These are phyloP conservation scores for Leccinum rimulosum DNA, from an alignment of 768 basidiomycete genomes.

Conservation along the genomic window DNA sequence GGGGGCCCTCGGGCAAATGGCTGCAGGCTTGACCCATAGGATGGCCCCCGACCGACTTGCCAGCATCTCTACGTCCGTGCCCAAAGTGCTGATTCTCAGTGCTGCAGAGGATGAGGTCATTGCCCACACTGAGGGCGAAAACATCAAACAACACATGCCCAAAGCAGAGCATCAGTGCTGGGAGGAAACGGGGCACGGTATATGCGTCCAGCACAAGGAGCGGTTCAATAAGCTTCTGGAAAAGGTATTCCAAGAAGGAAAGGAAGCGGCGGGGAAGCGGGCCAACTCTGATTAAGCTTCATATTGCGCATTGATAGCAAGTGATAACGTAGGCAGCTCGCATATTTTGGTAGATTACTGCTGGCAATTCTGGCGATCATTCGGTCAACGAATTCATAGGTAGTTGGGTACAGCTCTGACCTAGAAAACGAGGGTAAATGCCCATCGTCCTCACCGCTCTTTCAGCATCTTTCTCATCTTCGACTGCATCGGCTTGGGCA, in stretches of 20 bases:
- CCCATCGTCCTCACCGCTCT: constrained; percentile 24
- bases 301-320: not conserved
- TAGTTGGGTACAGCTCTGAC: constrained; percentile 1
- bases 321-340: not conserved
- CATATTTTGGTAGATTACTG: not conserved
- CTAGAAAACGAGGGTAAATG: not conserved
- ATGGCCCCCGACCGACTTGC: constrained; percentile 49
- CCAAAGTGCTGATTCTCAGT: constrained; percentile 66
- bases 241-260: constrained; percentile 53
- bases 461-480: constrained; percentile 41
- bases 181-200: constrained; percentile 62
- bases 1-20: constrained; percentile 73
- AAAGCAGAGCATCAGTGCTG: constrained; percentile 56
- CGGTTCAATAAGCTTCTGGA: constrained; percentile 59
- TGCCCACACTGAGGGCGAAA: constrained; percentile 44
- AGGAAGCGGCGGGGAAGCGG: not conserved
- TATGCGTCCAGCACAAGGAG: constrained; percentile 47
- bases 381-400: not conserved
- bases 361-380: not conserved
- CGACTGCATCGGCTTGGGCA: constrained; percentile 36
- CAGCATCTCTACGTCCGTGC: constrained; percentile 50
- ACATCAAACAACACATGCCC: constrained; percentile 56
- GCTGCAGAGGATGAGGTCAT: constrained; percentile 68
- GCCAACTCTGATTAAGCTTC: not conserved
- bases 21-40: constrained; percentile 61